Conservation (phyloP, 805 yeast species). For the Hagleromyces aurorensis region DNA sequence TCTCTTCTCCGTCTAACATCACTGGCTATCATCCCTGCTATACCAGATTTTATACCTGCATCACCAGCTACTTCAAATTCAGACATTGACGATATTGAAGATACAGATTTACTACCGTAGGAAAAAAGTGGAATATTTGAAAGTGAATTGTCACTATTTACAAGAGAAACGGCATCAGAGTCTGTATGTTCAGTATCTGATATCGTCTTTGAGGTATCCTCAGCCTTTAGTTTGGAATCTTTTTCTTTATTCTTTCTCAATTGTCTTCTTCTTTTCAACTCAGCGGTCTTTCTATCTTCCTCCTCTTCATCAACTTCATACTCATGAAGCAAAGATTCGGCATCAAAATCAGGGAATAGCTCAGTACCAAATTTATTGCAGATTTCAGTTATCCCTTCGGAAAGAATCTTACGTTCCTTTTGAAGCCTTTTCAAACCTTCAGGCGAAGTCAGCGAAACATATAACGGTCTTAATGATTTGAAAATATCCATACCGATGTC, state of each 20-base stretch:
- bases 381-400: constrained; percentile 65
- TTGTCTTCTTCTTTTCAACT: constrained; percentile 32
- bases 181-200: constrained; percentile 31
- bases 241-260: constrained; percentile 22
- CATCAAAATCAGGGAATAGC: constrained; percentile 77
- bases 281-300: constrained; percentile 33
- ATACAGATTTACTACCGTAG: constrained; percentile 14
- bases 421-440: constrained; percentile 52
- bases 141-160: constrained; percentile 32
- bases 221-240: constrained; percentile 9
- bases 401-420: constrained; percentile 50
- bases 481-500: constrained; percentile 88
- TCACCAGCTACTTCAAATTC: constrained; percentile 15
- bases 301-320: constrained; percentile 23
- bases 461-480: constrained; percentile 76
- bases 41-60: constrained; percentile 6
- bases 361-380: constrained; percentile 80
- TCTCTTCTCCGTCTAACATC: constrained; percentile 25
- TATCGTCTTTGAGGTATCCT: constrained; percentile 3
- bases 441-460: constrained; percentile 54
- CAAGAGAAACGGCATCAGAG: constrained; percentile 40
- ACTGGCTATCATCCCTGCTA: constrained; percentile 20
- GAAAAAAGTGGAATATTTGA: constrained; percentile 38
- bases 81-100: constrained; percentile 26
- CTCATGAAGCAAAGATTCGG: constrained; percentile 23